Evolutionary conservation across 805 yeast genomes (phyloP), one percentile per base, ranked within the genome.

Genomic region (Teunomyces gatunensis): DNA sequence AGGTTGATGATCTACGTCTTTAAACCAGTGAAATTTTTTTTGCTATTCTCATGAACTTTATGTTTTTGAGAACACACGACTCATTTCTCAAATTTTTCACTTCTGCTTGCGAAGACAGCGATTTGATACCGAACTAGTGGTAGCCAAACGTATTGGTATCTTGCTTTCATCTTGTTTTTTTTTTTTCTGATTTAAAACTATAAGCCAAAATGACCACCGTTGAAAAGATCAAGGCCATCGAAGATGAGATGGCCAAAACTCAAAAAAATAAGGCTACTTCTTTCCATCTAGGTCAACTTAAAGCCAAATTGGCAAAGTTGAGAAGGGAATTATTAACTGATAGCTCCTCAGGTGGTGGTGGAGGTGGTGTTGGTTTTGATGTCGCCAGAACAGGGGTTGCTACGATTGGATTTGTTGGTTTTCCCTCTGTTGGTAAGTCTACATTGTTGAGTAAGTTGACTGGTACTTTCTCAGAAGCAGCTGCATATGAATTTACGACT

Each of bases 371-470:
- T 18, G 99, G 99, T 6, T 94, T 94, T 69, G 99, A 94, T 73
- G 98, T 94, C 39, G 96, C 96, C n/a, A 83, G 97, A 67, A 92
- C 97, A 0, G 99, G 99, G 70, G 97, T 89, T 11, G 97, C 97
- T 3, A 83, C 96, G 6, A 95, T 94, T 45, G 99, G 99, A 7
- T 94, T 91, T 64, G 96, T 94, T 39, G 99, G 99, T 3, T 94
- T 94, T 65, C 99, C 99, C 1, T 91, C 98, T 0, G 99, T 94
- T 2, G 94, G 94, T 28, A 87, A 87, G 60, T 83, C 89, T 6
- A 94, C 99, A 1, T 71, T 94, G 49, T 78, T 94, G 56, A 83
- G 89, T 25, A 87, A 89, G 66, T 73, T 94, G 43, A 94, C 99
- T 0, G 98, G 99, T 53, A 91, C 97, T 2, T 96, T 89, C 63